Base-by-base conservation (phyloP, 768 basidiomycete species). In the Candolleomyces eurysporus region DNA sequence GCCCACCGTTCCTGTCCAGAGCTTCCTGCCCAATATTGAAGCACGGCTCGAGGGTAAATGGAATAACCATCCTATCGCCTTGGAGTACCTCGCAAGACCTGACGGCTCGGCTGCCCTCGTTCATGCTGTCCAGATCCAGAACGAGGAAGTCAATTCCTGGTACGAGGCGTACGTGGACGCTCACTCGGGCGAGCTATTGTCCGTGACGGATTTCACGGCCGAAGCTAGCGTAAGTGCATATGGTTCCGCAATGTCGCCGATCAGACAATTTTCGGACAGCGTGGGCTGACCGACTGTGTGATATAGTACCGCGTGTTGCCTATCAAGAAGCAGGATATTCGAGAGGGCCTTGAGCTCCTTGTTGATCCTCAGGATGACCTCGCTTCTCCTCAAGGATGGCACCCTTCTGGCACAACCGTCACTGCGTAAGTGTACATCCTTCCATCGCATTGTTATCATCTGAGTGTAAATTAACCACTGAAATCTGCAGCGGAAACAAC, bases 111-210 rank as follows among this genome's bases (percentile, higher is more conserved):
- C 71, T 30, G 70, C 69, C 19, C 75, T 83, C 22, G 72, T 75
- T 11, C 74, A 81, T 65, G 73, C 70, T 17, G 58, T 76, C 16
- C 76, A 75, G 59, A 68, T 76, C 39, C 69, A 68, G 61, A 73
- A 75, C 67, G 58, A 64, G 31, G 63, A 62, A 13, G 59, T 62
- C 3, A 67, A 80, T 58, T 75, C 76, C 21, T 86, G 83, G 83
- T 79, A 77, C 65, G 82, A 87, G 70, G 84, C 83, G 0, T 82
- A 81, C 63, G 78, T 86, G 59, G 83, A 83, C 61, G 83, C 81
- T 14, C 79, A 81, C 58, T 72, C 78, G 19, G 80, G 81, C 8
- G 76, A 81, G 46, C 65, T 86, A 50, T 70, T 84, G 13, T 74
- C 77, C 30, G 75, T 83, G 21, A 80, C 79, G 52, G 83, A 86